Percentiles rank a stretch among this genome's conserved stretches.
phyloP scores from a whole-genome alignment of 2,329 filamentous ascomycete species.

The Aspergillus fijiensis region DNA sequence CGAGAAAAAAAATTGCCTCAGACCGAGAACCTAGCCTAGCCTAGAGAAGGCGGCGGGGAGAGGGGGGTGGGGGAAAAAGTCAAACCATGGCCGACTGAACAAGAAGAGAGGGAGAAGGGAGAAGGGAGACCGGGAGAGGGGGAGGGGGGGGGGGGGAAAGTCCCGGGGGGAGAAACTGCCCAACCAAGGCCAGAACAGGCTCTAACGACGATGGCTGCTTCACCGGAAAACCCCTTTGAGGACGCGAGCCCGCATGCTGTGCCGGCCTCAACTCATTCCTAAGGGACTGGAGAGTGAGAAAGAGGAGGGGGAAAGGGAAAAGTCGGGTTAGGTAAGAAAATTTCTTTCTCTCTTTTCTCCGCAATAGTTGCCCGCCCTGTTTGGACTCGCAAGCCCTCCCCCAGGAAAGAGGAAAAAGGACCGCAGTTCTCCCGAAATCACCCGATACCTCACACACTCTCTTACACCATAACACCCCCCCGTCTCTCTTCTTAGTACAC shows the following conservation, averaged over 20 bases:
- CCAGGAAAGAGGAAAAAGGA: conserved; percentile 9
- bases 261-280: conserved; percentile 1
- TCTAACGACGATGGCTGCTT: conserved; percentile 8
- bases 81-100: not conserved
- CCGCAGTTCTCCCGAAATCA: conserved; percentile 23
- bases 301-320: not conserved
- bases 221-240: conserved; percentile 25
- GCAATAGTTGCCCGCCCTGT: conserved; percentile 17
- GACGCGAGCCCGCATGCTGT: not conserved
- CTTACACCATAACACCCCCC: not conserved
- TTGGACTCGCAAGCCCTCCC: conserved; percentile 9
- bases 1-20: conserved; percentile 15
- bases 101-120: not conserved
- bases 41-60: conserved; percentile 2
- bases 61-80: not conserved
- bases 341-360: conserved; percentile 14
- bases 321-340: conserved; percentile 18
- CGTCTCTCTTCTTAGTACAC: not conserved
- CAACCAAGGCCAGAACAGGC: conserved; percentile 1
- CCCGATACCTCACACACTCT: conserved; percentile 17
- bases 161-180: conserved; percentile 3
- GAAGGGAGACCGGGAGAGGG: not conserved
- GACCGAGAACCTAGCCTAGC: conserved; percentile 6
- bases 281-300: not conserved
- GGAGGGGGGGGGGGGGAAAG: not conserved